Base-by-base conservation (phyloP, 2,329 filamentous ascomycete species). In the Lachnellula arida region DNA sequence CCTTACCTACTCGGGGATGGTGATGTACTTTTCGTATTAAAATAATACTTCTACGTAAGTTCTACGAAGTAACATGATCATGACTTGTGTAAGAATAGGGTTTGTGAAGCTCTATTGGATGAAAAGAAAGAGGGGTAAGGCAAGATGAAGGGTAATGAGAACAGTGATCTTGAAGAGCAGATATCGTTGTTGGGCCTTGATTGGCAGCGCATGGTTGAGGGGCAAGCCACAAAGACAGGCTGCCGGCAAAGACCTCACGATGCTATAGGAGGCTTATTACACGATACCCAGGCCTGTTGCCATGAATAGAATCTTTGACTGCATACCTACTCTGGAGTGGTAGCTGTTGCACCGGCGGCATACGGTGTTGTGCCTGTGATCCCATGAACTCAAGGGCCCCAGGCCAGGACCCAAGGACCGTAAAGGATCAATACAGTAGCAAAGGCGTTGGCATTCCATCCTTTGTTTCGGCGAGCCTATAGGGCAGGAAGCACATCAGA, bases 121-220 rank as follows among this genome's bases (percentile, higher is more conserved):
- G 37, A 7, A n/a, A 5, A 14, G n/a, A 39, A 39, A n/a, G 37
- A 39, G 37, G 37, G 37, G 37, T n/a, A 39, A 39, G 37, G 37
- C 37, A 39, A 7, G 37, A 39, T 1, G n/a, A n/a, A 39, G 14
- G 15, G 37, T 7, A 15, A 39, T 39, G 37, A n/a, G n/a, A n/a
- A n/a, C 14, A 15, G 12, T 8, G 37, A 5, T 14, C 4, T 14
- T 15, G 42, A 25, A 15, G 35, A n/a, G n/a, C n/a, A n/a, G n/a
- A n/a, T n/a, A n/a, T n/a, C n/a, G n/a, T n/a, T n/a, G n/a, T n/a
- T n/a, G n/a, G 15, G 43, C 43, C 43, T 53, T 49, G 50, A 57
- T 57, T 57, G 55, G 50, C 51, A 57, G 50, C 40, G 46, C 55
- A 57, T 56, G 39, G 47, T 53, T 56, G 52, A 23, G 39, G 54